Percentiles rank a stretch among this genome's conserved stretches.
phyloP scores from a whole-genome alignment of 179 eudicot genomes.

The Actinidia arguta region DNA sequence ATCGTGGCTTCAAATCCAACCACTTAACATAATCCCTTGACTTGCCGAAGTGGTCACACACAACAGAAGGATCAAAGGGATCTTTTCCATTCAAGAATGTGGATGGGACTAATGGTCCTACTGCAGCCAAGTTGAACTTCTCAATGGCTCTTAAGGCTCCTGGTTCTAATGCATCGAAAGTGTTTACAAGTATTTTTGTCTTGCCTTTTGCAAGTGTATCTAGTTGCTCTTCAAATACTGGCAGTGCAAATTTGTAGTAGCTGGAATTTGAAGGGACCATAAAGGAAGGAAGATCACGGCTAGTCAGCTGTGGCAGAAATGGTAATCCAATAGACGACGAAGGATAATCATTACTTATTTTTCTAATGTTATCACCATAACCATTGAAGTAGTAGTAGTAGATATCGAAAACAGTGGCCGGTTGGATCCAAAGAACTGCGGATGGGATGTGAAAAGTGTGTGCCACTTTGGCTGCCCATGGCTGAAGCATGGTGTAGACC shows the following conservation, averaged over 20 bases:
- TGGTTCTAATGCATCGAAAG: background rate
- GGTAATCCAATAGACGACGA: constrained; percentile 46
- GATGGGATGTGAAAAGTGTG: background rate
- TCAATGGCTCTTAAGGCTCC: constrained; percentile 4
- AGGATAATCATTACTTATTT: constrained; percentile 28
- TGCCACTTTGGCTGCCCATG: background rate
- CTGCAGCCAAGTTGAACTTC: background rate
- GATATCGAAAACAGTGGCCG: background rate
- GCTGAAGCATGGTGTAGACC: constrained; percentile 30
- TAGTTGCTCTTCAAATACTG: constrained; percentile 40
- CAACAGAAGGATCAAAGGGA: background rate
- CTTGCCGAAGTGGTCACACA: background rate
- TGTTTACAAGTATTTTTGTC: constrained; percentile 43
- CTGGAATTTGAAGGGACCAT: constrained; percentile 19
- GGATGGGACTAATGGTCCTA: background rate
- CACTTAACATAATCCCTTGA: background rate
- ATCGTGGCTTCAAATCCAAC: background rate
- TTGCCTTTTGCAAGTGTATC: constrained; percentile 33
- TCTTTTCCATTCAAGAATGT: background rate
- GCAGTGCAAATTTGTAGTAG: constrained; percentile 25
- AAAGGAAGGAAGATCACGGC: constrained; percentile 59
- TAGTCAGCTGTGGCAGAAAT: constrained; percentile 43
- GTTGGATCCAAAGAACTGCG: background rate
- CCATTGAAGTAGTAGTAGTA: background rate
- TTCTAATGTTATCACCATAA: background rate